Evolutionary conservation across 2,329 filamentous ascomycete species (phyloP), one percentile per base, ranked within the genome.

Genomic region (Talaromyces pinophilus): DNA sequence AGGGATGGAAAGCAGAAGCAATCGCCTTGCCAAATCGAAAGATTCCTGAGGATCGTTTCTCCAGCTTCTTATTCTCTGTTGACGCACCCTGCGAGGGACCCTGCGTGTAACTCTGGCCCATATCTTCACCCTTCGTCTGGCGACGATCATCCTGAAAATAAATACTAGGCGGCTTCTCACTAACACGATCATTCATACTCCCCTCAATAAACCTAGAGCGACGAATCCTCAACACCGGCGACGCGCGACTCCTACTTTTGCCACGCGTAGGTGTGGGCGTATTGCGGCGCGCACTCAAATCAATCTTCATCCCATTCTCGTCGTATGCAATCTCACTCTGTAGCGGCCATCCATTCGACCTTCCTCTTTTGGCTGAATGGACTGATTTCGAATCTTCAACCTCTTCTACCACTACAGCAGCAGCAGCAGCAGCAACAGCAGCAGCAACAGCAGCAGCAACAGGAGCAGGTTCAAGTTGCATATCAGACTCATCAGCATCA

Each of bases 151-250:
- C 74, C 6, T 80, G 87, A 50, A 90, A 82, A 76, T 91, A 93
- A 48, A 87, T 84, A 54, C 85, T 83, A 0, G 91, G 91, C 33
- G 92, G 92, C 67, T 84, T 86, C 67, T 87, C 85, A 73, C 90
- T 93, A 38, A 86, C 83, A 70, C 91, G 88, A 77, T 96, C 92
- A 73, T 89, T 92, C 91, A 97, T 94, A 73, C 90, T 94, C 48
- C 90, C 93, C 79, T 97, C 93, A 44, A 86, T 78, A 70, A 90
- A 90, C 64, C 80, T 89, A 73, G 85, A 96, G 82, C 79, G 87
- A 75, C 81, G 87, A 82, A 71, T 79, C 67, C 80, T 75, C 30
- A 68, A 64, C 22, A 61, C 50, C 25, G 67, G 67, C 25, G 65
- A 64, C 4, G 35, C 52, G 42, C 52, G 52, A 42, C 44, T 30